Evolutionary conservation across 2,329 filamentous ascomycete species (phyloP).

Genomic region (Beauveria australis): DNA sequence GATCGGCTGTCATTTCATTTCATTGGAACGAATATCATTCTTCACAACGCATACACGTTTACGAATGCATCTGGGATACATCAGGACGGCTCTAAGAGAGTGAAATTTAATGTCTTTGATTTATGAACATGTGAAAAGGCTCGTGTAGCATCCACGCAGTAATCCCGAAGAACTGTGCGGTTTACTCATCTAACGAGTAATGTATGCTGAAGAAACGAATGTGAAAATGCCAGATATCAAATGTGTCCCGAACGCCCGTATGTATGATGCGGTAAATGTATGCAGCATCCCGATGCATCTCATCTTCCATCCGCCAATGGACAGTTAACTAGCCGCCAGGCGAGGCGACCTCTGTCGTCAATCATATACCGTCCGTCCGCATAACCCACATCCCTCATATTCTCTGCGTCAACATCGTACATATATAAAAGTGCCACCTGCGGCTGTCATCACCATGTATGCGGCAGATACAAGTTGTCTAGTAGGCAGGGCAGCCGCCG

Average conservation of each 20-base stretch:
- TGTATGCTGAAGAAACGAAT: neutral
- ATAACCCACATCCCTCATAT: neutral
- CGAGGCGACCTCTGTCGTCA: neutral
- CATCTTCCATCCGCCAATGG: neutral
- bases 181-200: neutral
- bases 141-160: neutral
- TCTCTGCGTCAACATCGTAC: neutral
- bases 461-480: neutral
- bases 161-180: neutral
- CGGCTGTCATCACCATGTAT: neutral
- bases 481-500: conserved; percentile 49
- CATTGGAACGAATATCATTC: neutral
- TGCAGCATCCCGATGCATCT: neutral
- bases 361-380: neutral
- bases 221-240: neutral
- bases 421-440: neutral
- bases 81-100: neutral
- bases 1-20: neutral
- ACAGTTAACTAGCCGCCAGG: neutral
- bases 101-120: neutral
- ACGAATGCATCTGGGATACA: neutral
- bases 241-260: conserved; percentile 7
- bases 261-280: conserved; percentile 7
- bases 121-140: neutral
- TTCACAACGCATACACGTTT: neutral